Evolutionary conservation across 1,139 yeast genomes (phyloP).

Genomic region (Candida smagusa): DNA sequence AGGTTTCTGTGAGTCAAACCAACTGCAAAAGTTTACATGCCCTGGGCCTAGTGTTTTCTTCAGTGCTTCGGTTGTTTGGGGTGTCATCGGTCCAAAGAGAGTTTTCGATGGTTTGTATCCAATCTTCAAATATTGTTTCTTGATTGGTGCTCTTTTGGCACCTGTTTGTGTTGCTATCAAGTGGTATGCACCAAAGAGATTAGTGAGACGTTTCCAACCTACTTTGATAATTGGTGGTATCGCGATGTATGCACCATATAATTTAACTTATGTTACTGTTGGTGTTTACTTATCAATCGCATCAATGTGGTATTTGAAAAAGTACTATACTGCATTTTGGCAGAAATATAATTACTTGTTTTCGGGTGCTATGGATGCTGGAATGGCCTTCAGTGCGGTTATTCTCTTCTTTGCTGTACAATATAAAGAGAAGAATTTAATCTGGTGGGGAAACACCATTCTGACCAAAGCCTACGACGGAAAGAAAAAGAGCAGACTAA

Average conservation of each 20-base stretch:
- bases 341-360: slow-evolving; percentile 19
- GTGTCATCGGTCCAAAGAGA: slow-evolving; percentile 57
- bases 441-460: slow-evolving; percentile 20
- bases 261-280: slow-evolving; percentile 16
- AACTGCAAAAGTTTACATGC: slow-evolving; percentile 34
- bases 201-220: slow-evolving; percentile 16
- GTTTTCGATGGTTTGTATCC: slow-evolving; percentile 50
- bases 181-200: slow-evolving; percentile 15
- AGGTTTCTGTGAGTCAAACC: slow-evolving; percentile 45
- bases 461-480: slow-evolving; percentile 13
- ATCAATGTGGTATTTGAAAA: slow-evolving; percentile 17
- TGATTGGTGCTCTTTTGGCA: slow-evolving; percentile 39
- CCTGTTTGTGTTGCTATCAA: slow-evolving; percentile 29
- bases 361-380: slow-evolving; percentile 17
- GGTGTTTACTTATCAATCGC: slow-evolving; percentile 13
- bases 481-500: slow-evolving; percentile 4
- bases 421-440: slow-evolving; percentile 13
- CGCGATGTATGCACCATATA: slow-evolving; percentile 14
- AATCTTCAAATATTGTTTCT: slow-evolving; percentile 46
- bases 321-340: slow-evolving; percentile 16
- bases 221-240: slow-evolving; percentile 17
- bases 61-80: slow-evolving; percentile 63
- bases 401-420: slow-evolving; percentile 20
- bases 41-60: slow-evolving; percentile 46
- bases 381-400: slow-evolving; percentile 17